Evolutionary conservation across 192 early-diverging fungal species (phyloP).

Genomic region (Martensiomyces pterosporus): DNA sequence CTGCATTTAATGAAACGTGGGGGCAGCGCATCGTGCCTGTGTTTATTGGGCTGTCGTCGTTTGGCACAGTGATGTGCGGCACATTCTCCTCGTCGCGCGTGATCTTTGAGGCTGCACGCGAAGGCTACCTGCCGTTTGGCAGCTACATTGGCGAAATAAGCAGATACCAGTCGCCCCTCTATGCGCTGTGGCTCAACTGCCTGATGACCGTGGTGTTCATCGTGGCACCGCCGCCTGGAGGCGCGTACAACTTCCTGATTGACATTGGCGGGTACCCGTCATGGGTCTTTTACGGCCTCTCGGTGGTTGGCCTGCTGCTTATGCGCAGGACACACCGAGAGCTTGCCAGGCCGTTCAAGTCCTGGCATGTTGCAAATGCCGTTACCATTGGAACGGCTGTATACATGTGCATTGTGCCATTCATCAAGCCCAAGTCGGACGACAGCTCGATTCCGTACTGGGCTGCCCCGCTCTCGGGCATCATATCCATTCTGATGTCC

Average conservation of each 20-base stretch:
- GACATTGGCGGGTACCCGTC: conserved; percentile 53
- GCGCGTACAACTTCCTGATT: conserved; percentile 55
- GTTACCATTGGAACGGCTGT: conserved; percentile 21
- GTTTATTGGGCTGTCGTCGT: conserved; percentile 43
- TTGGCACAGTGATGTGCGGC: conserved; percentile 48
- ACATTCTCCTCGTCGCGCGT: conserved; percentile 47
- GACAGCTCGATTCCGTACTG: conserved; percentile 36
- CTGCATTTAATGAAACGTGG: conserved; percentile 38
- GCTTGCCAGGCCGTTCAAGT: conserved; percentile 45
- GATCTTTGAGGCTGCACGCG: conserved; percentile 51
- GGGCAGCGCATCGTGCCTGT: conserved; percentile 51
- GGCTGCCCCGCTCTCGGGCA: conserved; percentile 34
- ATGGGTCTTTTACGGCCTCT: conserved; percentile 53
- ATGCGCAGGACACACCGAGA: conserved; percentile 38
- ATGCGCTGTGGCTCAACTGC: conserved; percentile 15
- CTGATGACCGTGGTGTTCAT: conserved; percentile 34
- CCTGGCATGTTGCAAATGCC: conserved; percentile 30
- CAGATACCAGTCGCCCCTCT: conserved; percentile 33
- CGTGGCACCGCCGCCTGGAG: conserved; percentile 44
- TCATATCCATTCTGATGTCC: conserved; percentile 32
- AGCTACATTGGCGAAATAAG: conserved; percentile 36
- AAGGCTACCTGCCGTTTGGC: conserved; percentile 52
- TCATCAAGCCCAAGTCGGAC: conserved; percentile 13
- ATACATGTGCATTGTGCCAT: conserved; percentile 40
- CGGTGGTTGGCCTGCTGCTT: conserved; percentile 53